phyloP scores from a whole-genome alignment of 805 yeast genomes.

The Saturnispora zaruensis region DNA sequence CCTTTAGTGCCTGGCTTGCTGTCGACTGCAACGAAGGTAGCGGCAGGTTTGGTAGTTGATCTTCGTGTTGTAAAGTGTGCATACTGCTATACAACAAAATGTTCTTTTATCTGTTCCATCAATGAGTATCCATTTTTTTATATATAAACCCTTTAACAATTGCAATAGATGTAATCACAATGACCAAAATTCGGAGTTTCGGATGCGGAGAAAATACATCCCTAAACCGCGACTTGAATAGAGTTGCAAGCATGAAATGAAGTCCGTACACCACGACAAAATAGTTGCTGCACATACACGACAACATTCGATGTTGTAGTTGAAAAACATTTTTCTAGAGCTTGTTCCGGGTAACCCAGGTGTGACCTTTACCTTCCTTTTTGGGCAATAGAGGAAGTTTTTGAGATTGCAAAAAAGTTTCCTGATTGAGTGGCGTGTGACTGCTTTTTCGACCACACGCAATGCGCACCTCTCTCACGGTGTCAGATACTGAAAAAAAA shows the following conservation, averaged over 20 bases:
- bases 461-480: not conserved
- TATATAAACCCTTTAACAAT: not conserved
- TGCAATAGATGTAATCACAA: not conserved
- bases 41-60: slow-evolving; percentile 47
- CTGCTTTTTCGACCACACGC: slow-evolving; percentile 8
- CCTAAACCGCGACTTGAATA: not conserved
- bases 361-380: slow-evolving; percentile 11
- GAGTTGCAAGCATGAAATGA: not conserved
- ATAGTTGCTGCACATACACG: not conserved
- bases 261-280: not conserved
- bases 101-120: not conserved
- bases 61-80: slow-evolving; percentile 31
- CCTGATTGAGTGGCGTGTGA: slow-evolving; percentile 11
- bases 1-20: slow-evolving; percentile 41
- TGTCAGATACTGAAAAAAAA: not conserved
- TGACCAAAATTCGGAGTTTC: slow-evolving; percentile 4
- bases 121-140: not conserved
- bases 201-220: not conserved
- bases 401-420: slow-evolving; percentile 5
- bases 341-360: slow-evolving; percentile 12
- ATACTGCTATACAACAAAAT: not conserved
- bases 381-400: slow-evolving; percentile 13
- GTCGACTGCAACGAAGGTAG: slow-evolving; percentile 50
- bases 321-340: not conserved
- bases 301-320: not conserved